Percentiles rank a stretch among this genome's conserved stretches.
phyloP scores from a whole-genome alignment of 2,329 filamentous ascomycete species.

The Epichloe gansuensis region DNA sequence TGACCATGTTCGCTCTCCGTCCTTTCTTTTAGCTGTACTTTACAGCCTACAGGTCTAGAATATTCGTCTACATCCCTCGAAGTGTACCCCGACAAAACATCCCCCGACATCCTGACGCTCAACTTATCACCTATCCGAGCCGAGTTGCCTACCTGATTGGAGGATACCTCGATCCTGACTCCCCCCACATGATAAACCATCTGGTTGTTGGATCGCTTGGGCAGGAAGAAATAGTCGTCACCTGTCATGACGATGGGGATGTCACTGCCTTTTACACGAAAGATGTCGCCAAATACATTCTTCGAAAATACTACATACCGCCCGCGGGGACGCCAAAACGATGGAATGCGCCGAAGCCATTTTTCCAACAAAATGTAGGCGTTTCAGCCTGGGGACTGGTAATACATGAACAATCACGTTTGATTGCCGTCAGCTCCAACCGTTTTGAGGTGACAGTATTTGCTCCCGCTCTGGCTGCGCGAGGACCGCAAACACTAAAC shows the following conservation, averaged over 20 bases:
- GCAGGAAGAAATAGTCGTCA: slow-evolving; percentile 52
- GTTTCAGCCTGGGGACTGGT: slow-evolving; percentile 80
- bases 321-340: slow-evolving; percentile 4
- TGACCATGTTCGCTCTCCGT: not conserved
- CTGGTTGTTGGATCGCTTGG: slow-evolving; percentile 58
- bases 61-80: slow-evolving; percentile 43
- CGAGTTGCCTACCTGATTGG: slow-evolving; percentile 25
- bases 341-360: slow-evolving; percentile 24
- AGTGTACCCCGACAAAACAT: slow-evolving; percentile 35
- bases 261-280: slow-evolving; percentile 56
- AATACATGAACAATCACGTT: slow-evolving; percentile 64
- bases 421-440: slow-evolving; percentile 82
- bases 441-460: slow-evolving; percentile 41
- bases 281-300: slow-evolving; percentile 33
- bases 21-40: slow-evolving; percentile 40
- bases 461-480: slow-evolving; percentile 27
- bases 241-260: slow-evolving; percentile 64
- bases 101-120: slow-evolving; percentile 33
- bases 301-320: slow-evolving; percentile 8
- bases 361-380: slow-evolving; percentile 67
- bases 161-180: slow-evolving; percentile 39
- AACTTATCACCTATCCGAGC: slow-evolving; percentile 32
- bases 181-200: slow-evolving; percentile 55
- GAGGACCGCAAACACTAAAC: not conserved
- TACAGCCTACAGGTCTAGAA: slow-evolving; percentile 40